phyloP scores from a whole-genome alignment of 805 yeast genomes.

The Metschnikowia proteae region DNA sequence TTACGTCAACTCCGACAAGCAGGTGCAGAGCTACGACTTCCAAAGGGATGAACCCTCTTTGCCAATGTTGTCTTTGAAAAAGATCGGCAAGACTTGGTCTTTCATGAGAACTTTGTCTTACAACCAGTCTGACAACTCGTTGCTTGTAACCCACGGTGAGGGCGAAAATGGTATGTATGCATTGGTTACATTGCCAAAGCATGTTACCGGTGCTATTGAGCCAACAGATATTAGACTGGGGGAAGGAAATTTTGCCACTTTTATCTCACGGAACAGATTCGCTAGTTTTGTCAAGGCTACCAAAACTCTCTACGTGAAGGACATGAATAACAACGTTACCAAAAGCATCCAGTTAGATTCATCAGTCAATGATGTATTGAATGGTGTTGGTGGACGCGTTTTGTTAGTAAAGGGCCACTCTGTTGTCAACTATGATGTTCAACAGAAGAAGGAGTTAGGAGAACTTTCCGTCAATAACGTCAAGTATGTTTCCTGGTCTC shows the following conservation, averaged over 20 bases:
- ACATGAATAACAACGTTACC: constrained; percentile 75
- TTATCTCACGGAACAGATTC: constrained; percentile 93
- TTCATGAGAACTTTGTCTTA: constrained; percentile 81
- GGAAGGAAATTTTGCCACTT: constrained; percentile 78
- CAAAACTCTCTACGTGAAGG: constrained; percentile 75
- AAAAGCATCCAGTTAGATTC: constrained; percentile 71
- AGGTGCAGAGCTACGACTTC: constrained; percentile 76
- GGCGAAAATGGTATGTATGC: constrained; percentile 67
- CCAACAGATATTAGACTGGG: constrained; percentile 80
- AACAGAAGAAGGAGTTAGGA: constrained; percentile 76
- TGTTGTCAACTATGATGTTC: constrained; percentile 85
- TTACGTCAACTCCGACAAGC: constrained; percentile 79
- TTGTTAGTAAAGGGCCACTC: constrained; percentile 67
- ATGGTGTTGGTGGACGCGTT: constrained; percentile 80
- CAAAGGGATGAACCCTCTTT: constrained; percentile 58
- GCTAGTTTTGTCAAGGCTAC: constrained; percentile 67
- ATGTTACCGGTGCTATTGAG: constrained; percentile 89
- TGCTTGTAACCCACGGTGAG: constrained; percentile 76
- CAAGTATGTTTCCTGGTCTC: constrained; percentile 86
- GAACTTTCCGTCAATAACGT: constrained; percentile 71
- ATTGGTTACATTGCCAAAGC: constrained; percentile 74
- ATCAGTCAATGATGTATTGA: constrained; percentile 65
- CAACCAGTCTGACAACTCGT: constrained; percentile 88
- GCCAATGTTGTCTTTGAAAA: constrained; percentile 80
- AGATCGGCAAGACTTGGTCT: constrained; percentile 81